phyloP scores from a whole-genome alignment of 768 basidiomycete genomes.

The Serendipita sp. region DNA sequence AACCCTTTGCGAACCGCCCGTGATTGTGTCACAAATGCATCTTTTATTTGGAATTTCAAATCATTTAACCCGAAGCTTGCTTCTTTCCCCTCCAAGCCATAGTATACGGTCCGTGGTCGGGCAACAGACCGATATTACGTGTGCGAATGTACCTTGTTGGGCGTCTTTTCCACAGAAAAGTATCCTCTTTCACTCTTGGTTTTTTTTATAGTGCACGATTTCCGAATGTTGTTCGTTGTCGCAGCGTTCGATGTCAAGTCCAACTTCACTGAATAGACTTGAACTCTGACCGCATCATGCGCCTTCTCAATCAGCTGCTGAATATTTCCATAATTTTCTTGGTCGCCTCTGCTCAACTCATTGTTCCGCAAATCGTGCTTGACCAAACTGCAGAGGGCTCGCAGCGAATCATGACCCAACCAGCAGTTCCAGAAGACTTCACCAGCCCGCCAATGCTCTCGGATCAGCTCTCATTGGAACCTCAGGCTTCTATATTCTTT shows the following conservation, averaged over 20 bases:
- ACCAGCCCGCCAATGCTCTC: slow-evolving; percentile 35
- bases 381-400: neutral
- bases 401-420: neutral
- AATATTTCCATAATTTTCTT: neutral
- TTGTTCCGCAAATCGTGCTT: slow-evolving; percentile 5
- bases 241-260: no score
- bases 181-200: no score
- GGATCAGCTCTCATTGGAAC: slow-evolving; percentile 64
- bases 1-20: no score
- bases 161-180: no score
- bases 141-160: no score
- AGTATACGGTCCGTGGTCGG: no score
- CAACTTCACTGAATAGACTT: neutral
- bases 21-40: no score
- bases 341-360: neutral
- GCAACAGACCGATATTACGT: no score
- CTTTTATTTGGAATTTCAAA: neutral
- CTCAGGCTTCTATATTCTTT: slow-evolving; percentile 65
- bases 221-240: no score
- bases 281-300: neutral
- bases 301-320: neutral
- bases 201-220: no score
- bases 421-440: neutral
- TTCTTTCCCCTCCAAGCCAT: neutral
- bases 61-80: neutral